Evolutionary conservation across 106 monocot species (phyloP), one percentile per base, ranked within the genome.

Genomic region (Posidonia australis): DNA sequence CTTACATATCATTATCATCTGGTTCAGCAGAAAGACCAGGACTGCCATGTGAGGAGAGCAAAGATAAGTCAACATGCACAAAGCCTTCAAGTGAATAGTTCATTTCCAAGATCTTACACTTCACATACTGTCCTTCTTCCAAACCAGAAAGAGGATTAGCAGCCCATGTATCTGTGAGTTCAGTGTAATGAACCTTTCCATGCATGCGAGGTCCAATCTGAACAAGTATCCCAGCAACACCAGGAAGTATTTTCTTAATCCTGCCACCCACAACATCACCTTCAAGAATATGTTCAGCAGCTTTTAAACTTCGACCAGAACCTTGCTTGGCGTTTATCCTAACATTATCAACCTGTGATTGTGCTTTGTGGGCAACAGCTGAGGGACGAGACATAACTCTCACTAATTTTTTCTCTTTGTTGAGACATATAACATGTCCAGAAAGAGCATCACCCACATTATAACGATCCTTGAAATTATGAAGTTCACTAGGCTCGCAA

Each of bases 101-200:
- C 53, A 87, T 66, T 69, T 90, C 82, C 67, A 98, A 51, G 41
- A 90, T 74, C 65, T 74, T 98, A 58, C 90, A 84, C 63, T 85
- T 98, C 46, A 98, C 87, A 81, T 82, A 90, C 43, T 84, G 82
- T 0, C 87, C 84, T 71, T 98, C 90, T 3, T 84, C 42, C 48
- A 79, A 98, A 26, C 73, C 67, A 67, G 73, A 77, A 41, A 84
- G 57, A 19, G 90, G 96, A 49, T 85, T 47, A 41, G 71, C 22
- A 2, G 56, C 57, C 96, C 90, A 90, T 31, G 55, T 61, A 75
- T 90, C 87, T 20, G 60, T 36, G 48, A 96, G 64, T 74, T 96
- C 94, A 49, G 90, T 87, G 44, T 87, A 90, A 73, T 96, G 86
- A 75, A 77, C 87, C 60, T 75, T 90, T 68, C 94, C 94, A 77